Evolutionary conservation across 352 stramenopile species (phyloP).

Genomic region (Hyaloperonospora arabidopsidis): DNA sequence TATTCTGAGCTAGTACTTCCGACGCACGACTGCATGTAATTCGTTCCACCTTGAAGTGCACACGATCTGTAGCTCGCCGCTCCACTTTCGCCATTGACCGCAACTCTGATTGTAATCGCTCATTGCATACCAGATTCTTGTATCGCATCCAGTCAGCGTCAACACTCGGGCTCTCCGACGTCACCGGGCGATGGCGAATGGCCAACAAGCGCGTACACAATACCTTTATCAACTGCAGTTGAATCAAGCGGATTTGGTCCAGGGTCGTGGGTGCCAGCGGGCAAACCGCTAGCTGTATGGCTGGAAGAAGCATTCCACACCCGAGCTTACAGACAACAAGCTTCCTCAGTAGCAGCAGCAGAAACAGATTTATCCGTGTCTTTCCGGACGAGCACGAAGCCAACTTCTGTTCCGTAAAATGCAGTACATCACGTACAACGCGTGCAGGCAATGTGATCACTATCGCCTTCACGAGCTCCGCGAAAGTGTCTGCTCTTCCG

Average conservation of each 20-base stretch:
- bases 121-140: conserved; percentile 39
- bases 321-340: conserved; percentile 25
- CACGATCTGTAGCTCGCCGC: conserved; percentile 1
- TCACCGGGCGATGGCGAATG: conserved; percentile 9
- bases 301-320: conserved; percentile 23
- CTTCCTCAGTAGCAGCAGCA: conserved; percentile 47
- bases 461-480: conserved; percentile 42
- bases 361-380: conserved; percentile 44
- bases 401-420: conserved; percentile 45
- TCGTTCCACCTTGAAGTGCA: conserved; percentile 14
- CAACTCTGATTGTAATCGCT: conserved; percentile 42
- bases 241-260: conserved; percentile 37
- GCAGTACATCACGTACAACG: conserved; percentile 22
- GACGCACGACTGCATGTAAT: conserved; percentile 25
- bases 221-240: conserved; percentile 44
- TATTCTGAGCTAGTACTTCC: conserved; percentile 35
- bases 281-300: conserved; percentile 38
- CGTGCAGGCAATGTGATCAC: conserved; percentile 16
- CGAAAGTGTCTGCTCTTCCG: conserved; percentile 28
- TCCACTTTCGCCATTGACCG: conserved; percentile 20
- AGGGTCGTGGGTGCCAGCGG: conserved; percentile 25
- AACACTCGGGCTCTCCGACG: conserved; percentile 2
- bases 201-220: conserved; percentile 32
- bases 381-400: conserved; percentile 32
- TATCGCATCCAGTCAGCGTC: conserved; percentile 21